These are phyloP conservation scores for Casuarina cunninghamiana DNA, from an alignment of 306 rosid genomes.

Conservation along the genomic window DNA sequence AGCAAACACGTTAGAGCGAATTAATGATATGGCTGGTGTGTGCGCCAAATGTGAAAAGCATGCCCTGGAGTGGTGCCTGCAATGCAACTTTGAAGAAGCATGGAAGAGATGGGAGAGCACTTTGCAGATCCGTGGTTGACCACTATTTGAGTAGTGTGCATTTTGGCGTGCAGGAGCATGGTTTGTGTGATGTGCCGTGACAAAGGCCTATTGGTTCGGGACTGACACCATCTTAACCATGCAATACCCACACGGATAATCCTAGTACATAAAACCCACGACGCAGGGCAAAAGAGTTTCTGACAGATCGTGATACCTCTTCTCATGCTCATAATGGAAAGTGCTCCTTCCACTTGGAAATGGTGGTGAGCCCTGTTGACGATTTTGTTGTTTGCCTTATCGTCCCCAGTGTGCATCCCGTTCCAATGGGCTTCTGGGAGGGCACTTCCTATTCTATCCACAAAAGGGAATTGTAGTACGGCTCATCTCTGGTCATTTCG, in stretches of 20 bases:
- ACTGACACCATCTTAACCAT: conserved; percentile 4
- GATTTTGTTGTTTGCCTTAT: conserved; percentile 35
- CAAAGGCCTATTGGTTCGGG: neutral
- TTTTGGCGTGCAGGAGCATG: conserved; percentile 38
- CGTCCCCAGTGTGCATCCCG: conserved; percentile 12
- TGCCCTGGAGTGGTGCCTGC: conserved; percentile 12
- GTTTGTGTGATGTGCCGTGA: neutral
- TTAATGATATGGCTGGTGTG: neutral
- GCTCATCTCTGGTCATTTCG: conserved; percentile 43
- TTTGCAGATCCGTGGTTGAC: conserved; percentile 29
- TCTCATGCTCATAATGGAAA: conserved; percentile 5
- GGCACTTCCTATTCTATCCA: conserved; percentile 34
- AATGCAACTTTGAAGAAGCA: conserved; percentile 17
- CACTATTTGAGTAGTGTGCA: conserved; percentile 16
- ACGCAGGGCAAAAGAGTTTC: conserved; percentile 1
- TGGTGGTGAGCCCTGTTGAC: conserved; percentile 41
- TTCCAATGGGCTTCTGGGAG: conserved; percentile 5
- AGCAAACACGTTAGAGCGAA: neutral
- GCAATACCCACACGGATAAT: conserved; percentile 12
- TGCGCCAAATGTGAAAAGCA: neutral
- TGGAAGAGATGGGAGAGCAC: conserved; percentile 16
- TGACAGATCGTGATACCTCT: conserved; percentile 17
- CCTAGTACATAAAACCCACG: neutral
- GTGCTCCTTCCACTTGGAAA: conserved; percentile 49
- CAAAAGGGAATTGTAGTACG: neutral